Evolutionary conservation across 306 rosid species (phyloP).

Genomic region (Aeschynomene evenia): DNA sequence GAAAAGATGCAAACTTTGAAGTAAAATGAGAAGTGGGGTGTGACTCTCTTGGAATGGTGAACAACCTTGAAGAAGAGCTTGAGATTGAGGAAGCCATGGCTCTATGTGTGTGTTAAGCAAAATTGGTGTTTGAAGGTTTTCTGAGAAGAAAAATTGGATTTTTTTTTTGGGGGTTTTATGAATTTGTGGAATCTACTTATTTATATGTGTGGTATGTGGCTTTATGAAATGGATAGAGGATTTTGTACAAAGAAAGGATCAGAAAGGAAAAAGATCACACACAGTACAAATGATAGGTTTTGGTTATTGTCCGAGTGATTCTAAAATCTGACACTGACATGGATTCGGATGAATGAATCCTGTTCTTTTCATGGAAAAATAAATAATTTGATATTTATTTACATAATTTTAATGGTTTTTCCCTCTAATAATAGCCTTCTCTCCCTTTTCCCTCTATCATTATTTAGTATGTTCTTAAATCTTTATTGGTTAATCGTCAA

Average conservation of each 20-base stretch:
- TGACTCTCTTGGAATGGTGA: constrained; percentile 34
- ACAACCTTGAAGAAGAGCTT: not conserved
- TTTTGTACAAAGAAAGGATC: not conserved
- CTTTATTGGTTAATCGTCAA: too few species aligned
- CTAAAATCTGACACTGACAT: too few species aligned
- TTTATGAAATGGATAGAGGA: not conserved
- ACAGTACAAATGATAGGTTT: too few species aligned
- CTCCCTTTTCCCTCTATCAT: too few species aligned
- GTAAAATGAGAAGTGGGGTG: constrained; percentile 40
- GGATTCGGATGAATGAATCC: too few species aligned
- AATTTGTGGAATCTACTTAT: not conserved
- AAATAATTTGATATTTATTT: too few species aligned
- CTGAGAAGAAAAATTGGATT: not conserved
- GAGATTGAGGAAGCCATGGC: constrained; percentile 34
- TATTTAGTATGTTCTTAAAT: too few species aligned
- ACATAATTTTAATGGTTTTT: too few species aligned
- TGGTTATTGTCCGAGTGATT: too few species aligned
- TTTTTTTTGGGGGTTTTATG: not conserved
- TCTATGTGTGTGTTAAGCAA: constrained; percentile 16
- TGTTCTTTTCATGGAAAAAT: too few species aligned
- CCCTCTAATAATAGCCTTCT: too few species aligned
- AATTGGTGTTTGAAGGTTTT: constrained; percentile 3
- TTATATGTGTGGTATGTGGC: too few species aligned
- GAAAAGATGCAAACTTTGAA: constrained; percentile 32
- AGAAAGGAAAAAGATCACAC: not conserved